Evolutionary conservation across 306 rosid species (phyloP), one percentile per base, ranked within the genome.

Genomic region (Begonia masoniana): DNA sequence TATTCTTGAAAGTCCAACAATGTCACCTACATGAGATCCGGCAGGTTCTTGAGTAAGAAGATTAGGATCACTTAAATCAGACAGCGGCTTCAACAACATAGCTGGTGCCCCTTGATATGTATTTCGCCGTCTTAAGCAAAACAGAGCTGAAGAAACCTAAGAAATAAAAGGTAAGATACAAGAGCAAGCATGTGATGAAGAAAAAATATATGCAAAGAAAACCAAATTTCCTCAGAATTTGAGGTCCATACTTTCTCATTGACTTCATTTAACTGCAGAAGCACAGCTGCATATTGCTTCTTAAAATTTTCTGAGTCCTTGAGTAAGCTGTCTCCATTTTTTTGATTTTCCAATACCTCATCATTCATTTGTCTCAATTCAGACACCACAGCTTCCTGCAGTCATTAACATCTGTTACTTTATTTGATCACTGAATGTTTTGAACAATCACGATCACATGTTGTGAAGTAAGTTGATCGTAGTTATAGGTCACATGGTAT

Each of bases 361-460:
- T 83, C 88, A 14, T 85, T 85, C 92, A 86, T 76, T 62, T 73
- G 50, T 79, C 76, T 91, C 83, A 91, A 77, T 73, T 81, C 96
- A 56, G 88, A 71, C 58, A 85, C 71, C 58, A 85, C 81, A 45
- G 73, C 78, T 57, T 91, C 96, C 97, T 91, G 68, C 19, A 31
- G 9, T 31, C 39, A 31, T 31, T 31, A 31, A 31, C 39, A 31
- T 31, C 39, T 31, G 39, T 31, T 31, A 31, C 9, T 31, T 31
- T 31, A 31, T 21, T 21, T 21, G 24, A 21, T 31, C 39, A 31
- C 39, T 5, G 39, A 31, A 5, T 5, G 39, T 31, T 31, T 31
- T 31, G 39, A 31, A 31, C 7, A 31, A 31, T 31, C 39, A 31
- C 1, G 39, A 31, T 31, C 39, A 31, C 39, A 31, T 31, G 39